Base-by-base conservation (phyloP, 202 grass and related monocot genomes). In the Carex sylvatica region DNA sequence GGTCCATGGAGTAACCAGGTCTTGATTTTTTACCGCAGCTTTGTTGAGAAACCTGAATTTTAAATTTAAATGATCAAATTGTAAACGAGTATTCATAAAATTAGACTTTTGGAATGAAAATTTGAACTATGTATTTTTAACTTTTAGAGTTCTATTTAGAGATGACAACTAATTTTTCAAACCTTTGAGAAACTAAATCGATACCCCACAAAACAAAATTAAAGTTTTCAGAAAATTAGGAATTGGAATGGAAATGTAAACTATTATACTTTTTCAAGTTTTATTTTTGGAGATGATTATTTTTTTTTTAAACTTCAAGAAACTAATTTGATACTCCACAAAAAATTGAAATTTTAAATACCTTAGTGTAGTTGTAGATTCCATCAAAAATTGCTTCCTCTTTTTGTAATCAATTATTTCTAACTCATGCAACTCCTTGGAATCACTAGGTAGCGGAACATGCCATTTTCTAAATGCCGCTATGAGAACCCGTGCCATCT, bases 401-500 rank as follows among this genome's bases (percentile, higher is more conserved):
- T 87, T 93, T n/a, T 68, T 65, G 80, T 98, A 98, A 7, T 90
- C 42, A 9, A 64, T 80, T 46, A 60, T 35, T 23, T 91, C 90
- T 14, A 87, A 82, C 87, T 95, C 95, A 86, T 98, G 86, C 40
- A 98, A 87, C 8, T 88, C 89, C 30, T 84, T 80, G 19, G 87
- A 74, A 70, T 98, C 92, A 6, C 3, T 68, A 2, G 95, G 89
- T 35, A 73, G 4, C 0, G 55, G 0, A 4, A 91, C 83, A 16
- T 35, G 60, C 9, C 84, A 86, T 66, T 98, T 98, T 36, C 82
- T 53, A 9, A 64, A 81, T 24, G 95, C 59, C 1, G 82, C 92
- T 0, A 98, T 76, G 51, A 98, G 71, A 52, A 95, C 95, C 26
- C 85, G 67, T 5, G 86, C 89, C 92, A 98, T 98, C 82, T 90